A percentile compares a stretch with the other conserved stretches of the same genome.
phyloP scores from a whole-genome alignment of 148 eudicot species.

The Pharnaceum exiguum region DNA sequence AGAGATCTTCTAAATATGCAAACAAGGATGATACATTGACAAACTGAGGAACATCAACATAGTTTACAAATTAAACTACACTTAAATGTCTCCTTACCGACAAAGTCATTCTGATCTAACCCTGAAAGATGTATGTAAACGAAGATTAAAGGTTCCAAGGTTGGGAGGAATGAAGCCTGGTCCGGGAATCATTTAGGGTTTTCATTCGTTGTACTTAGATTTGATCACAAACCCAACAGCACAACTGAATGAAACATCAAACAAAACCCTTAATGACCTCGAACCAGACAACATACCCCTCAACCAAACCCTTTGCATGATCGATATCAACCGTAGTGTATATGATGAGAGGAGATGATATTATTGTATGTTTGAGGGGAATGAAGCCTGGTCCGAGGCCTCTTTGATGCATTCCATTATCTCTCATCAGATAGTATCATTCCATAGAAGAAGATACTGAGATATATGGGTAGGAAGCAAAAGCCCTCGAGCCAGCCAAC shows the following conservation, averaged over 20 bases:
- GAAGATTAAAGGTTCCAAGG: conserved; percentile 14
- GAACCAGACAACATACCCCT: conserved; percentile 50
- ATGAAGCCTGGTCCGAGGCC: conserved; percentile 58
- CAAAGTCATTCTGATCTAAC: no score
- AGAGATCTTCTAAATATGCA: no score
- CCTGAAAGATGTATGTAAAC: background rate
- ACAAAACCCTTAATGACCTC: conserved; percentile 38
- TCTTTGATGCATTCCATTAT: background rate
- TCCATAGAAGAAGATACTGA: background rate
- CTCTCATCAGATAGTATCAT: conserved; percentile 1
- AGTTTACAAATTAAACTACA: no score
- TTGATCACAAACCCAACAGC: no score
- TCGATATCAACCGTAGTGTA: no score
- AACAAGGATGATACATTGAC: no score
- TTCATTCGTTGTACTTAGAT: background rate
- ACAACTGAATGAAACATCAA: background rate
- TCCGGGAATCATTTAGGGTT: conserved; percentile 41
- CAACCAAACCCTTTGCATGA: conserved; percentile 30
- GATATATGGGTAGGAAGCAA: background rate
- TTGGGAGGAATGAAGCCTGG: conserved; percentile 45
- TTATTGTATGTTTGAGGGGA: conserved; percentile 32
- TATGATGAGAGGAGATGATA: background rate
- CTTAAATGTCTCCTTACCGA: no score
- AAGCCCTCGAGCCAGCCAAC: conserved; percentile 51
- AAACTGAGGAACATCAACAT: no score